Conservation (phyloP, 345 rosid genomes). For the Sisymbrium altissimum region DNA sequence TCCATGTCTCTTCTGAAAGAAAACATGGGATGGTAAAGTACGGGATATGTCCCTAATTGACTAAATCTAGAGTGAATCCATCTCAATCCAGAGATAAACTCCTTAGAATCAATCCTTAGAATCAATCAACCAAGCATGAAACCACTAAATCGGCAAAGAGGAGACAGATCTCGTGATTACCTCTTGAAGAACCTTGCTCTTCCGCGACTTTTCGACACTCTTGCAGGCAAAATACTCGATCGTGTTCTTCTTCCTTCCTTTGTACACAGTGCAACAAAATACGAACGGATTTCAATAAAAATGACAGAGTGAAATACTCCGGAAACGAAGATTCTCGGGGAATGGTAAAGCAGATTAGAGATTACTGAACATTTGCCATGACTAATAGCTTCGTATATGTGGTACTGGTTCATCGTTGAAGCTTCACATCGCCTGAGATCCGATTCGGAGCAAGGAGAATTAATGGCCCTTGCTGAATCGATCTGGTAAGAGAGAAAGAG, state of each 20-base stretch:
- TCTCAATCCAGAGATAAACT: no score
- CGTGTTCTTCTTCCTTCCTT: constrained; percentile 97
- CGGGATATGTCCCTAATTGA: constrained; percentile 97
- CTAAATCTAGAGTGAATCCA: no score
- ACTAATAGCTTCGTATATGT: constrained; percentile 94
- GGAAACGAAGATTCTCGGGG: not conserved
- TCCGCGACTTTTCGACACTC: constrained; percentile 91
- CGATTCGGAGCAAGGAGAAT: constrained; percentile 2
- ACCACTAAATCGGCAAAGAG: not conserved
- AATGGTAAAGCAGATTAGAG: not conserved
- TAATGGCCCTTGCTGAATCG: constrained; percentile 11
- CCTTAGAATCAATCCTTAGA: no score
- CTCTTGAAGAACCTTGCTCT: constrained; percentile 92
- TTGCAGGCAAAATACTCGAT: constrained; percentile 94
- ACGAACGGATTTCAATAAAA: not conserved
- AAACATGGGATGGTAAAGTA: constrained; percentile 94
- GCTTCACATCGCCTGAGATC: constrained; percentile 23
- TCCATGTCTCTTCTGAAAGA: constrained; percentile 98
- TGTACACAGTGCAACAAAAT: constrained; percentile 54
- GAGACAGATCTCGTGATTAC: constrained; percentile 39
- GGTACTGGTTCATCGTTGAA: constrained; percentile 73
- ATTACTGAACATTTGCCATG: constrained; percentile 94
- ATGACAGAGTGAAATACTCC: not conserved
- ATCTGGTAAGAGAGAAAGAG: constrained; percentile 30
- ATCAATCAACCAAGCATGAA: constrained; percentile 7